A percentile compares a stretch with the other conserved stretches of the same genome.
Evolutionary conservation across 2,329 filamentous ascomycete species (phyloP).

Genomic region (Elsinoe australis): DNA sequence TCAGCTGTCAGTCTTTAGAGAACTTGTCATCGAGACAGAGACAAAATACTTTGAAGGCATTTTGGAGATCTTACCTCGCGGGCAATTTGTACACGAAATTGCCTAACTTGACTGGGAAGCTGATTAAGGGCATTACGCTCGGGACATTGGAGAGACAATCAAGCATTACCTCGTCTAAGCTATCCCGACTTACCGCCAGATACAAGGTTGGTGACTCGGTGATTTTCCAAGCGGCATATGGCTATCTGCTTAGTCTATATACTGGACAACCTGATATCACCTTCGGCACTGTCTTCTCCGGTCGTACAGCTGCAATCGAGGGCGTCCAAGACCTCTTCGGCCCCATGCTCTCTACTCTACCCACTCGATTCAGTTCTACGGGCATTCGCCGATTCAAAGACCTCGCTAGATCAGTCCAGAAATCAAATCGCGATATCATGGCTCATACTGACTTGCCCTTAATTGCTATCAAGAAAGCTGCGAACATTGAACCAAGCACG

Average conservation of each 20-base stretch:
- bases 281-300: conserved; percentile 75
- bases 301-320: conserved; percentile 63
- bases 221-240: conserved; percentile 66
- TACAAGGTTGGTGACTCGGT: conserved; percentile 56
- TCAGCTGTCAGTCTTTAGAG: conserved; percentile 36
- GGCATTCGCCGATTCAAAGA: conserved; percentile 49
- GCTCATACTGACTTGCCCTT: conserved; percentile 58
- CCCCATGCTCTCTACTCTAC: conserved; percentile 70
- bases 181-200: conserved; percentile 11
- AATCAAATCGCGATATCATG: conserved; percentile 57
- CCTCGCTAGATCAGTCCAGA: conserved; percentile 57
- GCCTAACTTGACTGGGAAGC: conserved; percentile 50
- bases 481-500: conserved; percentile 47
- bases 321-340: conserved; percentile 68
- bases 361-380: conserved; percentile 57
- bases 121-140: conserved; percentile 16
- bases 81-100: conserved; percentile 49
- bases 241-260: conserved; percentile 58
- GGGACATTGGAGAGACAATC: not conserved
- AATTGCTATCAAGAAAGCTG: conserved; percentile 58
- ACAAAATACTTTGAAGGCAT: conserved; percentile 33
- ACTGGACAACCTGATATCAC: conserved; percentile 58
- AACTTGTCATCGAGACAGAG: not conserved
- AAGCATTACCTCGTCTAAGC: not conserved
- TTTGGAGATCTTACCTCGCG: conserved; percentile 62